These are phyloP conservation scores for Beta vulgaris DNA, from an alignment of 148 eudicot genomes.

Conservation along the genomic window DNA sequence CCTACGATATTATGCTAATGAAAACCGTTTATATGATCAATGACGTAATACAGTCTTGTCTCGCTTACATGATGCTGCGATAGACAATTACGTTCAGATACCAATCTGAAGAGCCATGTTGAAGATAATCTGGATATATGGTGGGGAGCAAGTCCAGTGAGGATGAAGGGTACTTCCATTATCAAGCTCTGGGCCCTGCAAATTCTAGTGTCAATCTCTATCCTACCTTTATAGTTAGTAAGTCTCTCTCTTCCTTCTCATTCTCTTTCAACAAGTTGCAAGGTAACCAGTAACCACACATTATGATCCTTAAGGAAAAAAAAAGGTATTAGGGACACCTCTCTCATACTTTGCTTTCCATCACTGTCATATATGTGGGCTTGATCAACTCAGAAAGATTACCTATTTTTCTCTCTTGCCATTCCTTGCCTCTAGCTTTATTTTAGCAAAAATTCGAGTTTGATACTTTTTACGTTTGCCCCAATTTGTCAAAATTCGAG, in stretches of 20 bases:
- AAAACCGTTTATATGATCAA: background rate
- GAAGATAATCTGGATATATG: conserved; percentile 20
- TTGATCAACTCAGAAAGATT: conserved; percentile 21
- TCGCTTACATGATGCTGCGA: conserved; percentile 2
- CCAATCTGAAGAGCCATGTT: conserved; percentile 12
- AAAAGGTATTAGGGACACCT: conserved; percentile 25
- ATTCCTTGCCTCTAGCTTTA: conserved; percentile 8
- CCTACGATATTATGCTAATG: background rate
- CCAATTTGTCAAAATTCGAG: background rate
- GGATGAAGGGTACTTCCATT: conserved; percentile 45
- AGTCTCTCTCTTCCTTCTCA: conserved; percentile 12
- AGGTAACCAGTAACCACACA: conserved; percentile 22
- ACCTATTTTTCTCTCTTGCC: conserved; percentile 17
- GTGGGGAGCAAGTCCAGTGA: conserved; percentile 47
- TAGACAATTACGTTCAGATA: conserved; percentile 13
- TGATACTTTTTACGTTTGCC: background rate
- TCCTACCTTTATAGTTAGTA: conserved; percentile 32
- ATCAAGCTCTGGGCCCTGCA: conserved; percentile 34
- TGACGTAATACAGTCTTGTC: conserved; percentile 4
- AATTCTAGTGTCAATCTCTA: conserved; percentile 31
- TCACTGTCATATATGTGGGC: conserved; percentile 24
- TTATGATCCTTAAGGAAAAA: conserved; percentile 23
- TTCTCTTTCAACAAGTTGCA: conserved; percentile 25
- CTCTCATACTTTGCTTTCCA: conserved; percentile 14
- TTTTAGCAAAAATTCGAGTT: background rate